Evolutionary conservation across 2,329 filamentous ascomycete genomes (phyloP), one percentile per base, ranked within the genome.

Genomic region (Fusarium mangiferae): DNA sequence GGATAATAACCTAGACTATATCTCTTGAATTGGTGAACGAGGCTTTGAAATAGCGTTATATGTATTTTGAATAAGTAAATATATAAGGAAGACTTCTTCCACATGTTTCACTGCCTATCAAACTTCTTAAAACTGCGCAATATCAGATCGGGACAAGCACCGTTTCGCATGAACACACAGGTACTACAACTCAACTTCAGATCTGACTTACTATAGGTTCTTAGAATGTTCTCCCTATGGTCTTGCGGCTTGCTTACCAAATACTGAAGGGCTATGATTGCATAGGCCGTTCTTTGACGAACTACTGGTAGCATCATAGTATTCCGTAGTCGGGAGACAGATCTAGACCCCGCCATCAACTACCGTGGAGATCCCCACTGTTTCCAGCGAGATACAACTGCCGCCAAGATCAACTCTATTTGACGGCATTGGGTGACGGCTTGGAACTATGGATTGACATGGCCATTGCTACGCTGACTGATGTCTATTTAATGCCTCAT

Each of bases 51-150:
- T n/a, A 30, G 26, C 30, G 4, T 5, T 11, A 22, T 12, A 2
- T 1, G 22, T 30, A 14, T 28, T 4, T 30, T 30, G 2, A 14
- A 30, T 0, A 12, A 30, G 9, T n/a, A 2, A 12, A 30, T 9
- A 48, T 17, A 17, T 48, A n/a, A n/a, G 11, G 3, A 20, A 48
- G 6, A 14, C 18, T 20, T 6, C 9, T 9, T 20, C 8, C 12
- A 1, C 17, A 6, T 4, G 14, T 10, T 9, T 20, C 0, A 6
- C 8, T 20, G 24, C 24, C 10, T 12, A 18, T 18, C 3, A 6
- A 44, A 2, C 30, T 33, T 13, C 12, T 12, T 12, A 33, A 33
- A 33, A 14, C 5, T 14, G 13, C 30, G 5, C 30, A 33, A 14
- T 5, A 6, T 33, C 30, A 33, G 30, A 33, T 6, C 30, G 30